Evolutionary conservation across 495 filamentous ascomycete species (phyloP).

Genomic region (Aspergillus ostianus): DNA sequence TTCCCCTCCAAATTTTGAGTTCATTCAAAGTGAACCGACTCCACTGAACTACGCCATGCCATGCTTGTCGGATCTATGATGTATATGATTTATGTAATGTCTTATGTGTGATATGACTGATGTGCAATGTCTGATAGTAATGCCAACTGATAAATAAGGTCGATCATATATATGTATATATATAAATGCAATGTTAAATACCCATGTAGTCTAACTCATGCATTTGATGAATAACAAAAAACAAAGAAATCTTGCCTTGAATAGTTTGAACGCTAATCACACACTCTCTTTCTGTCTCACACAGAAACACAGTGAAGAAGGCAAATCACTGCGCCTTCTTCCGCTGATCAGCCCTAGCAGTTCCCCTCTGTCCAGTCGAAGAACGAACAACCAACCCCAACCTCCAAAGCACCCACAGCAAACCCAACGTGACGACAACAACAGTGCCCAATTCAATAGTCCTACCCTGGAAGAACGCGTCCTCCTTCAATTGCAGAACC

Average conservation of each 20-base stretch:
- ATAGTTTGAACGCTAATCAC: too few relatives aligned
- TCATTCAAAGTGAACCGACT: too few relatives aligned
- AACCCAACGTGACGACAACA: conserved; percentile 64
- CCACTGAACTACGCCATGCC: too few relatives aligned
- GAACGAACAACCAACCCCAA: conserved; percentile 45
- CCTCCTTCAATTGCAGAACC: conserved; percentile 52
- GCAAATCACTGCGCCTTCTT: conserved; percentile 39
- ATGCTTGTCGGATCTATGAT: too few relatives aligned
- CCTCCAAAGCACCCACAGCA: conserved; percentile 72
- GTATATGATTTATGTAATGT: neutral
- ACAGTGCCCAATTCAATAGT: conserved; percentile 72
- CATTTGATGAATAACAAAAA: too few relatives aligned
- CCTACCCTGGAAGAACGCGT: conserved; percentile 51
- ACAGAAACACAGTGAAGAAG: neutral
- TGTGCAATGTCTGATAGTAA: neutral
- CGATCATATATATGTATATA: too few relatives aligned
- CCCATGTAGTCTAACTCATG: too few relatives aligned
- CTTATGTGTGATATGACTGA: neutral
- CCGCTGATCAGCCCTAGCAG: conserved; percentile 14
- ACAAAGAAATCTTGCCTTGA: too few relatives aligned
- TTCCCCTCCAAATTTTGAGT: too few relatives aligned
- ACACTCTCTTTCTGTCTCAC: neutral
- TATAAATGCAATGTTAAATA: neutral
- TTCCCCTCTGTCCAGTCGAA: conserved; percentile 16
- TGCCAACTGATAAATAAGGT: too few relatives aligned